phyloP scores from a whole-genome alignment of 495 filamentous ascomycete species.

The Penicillium waksmanii region DNA sequence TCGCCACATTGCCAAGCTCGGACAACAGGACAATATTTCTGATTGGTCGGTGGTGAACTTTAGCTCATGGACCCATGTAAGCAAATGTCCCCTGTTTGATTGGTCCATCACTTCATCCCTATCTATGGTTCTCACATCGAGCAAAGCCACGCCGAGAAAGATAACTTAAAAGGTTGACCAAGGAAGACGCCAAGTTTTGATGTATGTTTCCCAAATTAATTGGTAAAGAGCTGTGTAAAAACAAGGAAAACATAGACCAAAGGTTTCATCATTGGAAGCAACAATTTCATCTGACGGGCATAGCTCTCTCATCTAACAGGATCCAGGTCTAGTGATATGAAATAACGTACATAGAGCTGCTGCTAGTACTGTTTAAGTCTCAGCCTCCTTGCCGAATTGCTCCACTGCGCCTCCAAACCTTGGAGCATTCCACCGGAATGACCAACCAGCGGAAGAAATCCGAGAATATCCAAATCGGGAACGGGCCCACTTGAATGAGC shows the following conservation, averaged over 20 bases:
- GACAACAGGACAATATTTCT: neutral
- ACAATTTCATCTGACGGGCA: neutral
- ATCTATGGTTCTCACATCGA: too few relatives aligned
- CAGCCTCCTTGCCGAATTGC: neutral
- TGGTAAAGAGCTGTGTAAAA: too few relatives aligned
- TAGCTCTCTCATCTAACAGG: neutral
- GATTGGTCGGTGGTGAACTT: neutral
- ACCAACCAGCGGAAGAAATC: neutral
- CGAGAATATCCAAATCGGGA: neutral
- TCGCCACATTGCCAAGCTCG: neutral
- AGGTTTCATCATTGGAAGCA: neutral
- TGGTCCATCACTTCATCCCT: neutral
- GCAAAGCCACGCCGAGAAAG: too few relatives aligned
- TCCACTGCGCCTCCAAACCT: neutral
- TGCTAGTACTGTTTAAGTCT: neutral
- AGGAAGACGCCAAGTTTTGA: too few relatives aligned
- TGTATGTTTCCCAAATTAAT: too few relatives aligned
- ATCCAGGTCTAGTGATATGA: neutral
- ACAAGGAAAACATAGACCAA: too few relatives aligned
- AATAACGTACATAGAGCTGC: neutral
- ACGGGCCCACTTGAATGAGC: neutral
- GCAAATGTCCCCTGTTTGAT: neutral
- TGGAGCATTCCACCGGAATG: neutral
- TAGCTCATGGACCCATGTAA: neutral
- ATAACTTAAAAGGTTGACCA: too few relatives aligned